Evolutionary conservation across 108 stramenopile genomes (phyloP), one percentile per base, ranked within the genome.

Genomic region (Schizochytrium sp.): DNA sequence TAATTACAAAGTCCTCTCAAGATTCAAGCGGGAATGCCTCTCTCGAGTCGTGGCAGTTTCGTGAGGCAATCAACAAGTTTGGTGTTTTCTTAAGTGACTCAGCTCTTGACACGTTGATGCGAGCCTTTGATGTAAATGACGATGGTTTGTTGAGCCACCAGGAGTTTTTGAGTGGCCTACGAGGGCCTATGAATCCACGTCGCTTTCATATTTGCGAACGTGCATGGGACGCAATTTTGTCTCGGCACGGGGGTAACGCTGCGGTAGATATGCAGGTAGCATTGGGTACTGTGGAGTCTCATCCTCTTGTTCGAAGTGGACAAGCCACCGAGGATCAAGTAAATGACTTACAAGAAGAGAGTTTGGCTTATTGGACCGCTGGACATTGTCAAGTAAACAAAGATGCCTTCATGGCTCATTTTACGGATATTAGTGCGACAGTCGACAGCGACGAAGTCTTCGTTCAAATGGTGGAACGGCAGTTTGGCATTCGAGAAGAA

Each of bases 31-130:
- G 47, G 10, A 53, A 83, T 83, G 76, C 47, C 17, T n/a, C 47
- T 10, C 40, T 69, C 42, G 64, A 69, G 28, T 38, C 64, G 40
- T 69, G 64, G 64, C 50, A 83, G 53, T 83, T 83, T 28, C 17
- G 55, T 2, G 76, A 83, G 47, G 76, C 76, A n/a, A 49, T 83
- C 28, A 83, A 83, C 76, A 83, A 83, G 28, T 83, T 83, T 42
- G 76, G 76, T 53, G 76, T 83, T 38, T 83, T 83, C 28, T 53
- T 83, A 47, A 55, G 53, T 42, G 53, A 46, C 15, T n/a, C 28
- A 17, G 53, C 50, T 7, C 49, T 83, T n/a, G 50, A 53, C 10
- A 83, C 53, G 2, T 40, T 83, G 28, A n/a, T 38, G 13, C 76
- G 76, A 13, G 76, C 76, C 0, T 83, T 83, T 2, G 76, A 83